Base-by-base conservation (phyloP, 805 yeast species). In the Kuraishia borneana region DNA sequence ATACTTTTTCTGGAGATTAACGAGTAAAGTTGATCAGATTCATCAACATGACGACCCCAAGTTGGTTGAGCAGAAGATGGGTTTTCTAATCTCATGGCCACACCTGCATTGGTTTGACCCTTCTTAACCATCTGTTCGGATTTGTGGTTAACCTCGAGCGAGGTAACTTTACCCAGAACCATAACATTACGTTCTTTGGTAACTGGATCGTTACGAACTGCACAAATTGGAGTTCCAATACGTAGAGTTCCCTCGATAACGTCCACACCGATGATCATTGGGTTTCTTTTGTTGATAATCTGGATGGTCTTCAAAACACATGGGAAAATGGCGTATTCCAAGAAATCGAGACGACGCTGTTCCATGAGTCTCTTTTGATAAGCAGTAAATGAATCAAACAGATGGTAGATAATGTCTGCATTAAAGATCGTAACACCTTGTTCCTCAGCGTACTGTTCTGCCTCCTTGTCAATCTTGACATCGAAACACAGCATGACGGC, bases 401-500 rank as follows among this genome's bases (percentile, higher is more conserved):
- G 68, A 57, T 92, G 99, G 60, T 92, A 92, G 52, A 92, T 92
- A 58, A 92, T 76, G 51, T 92, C 96, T 31, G 98, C 98, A 51
- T 82, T 83, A 76, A 92, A 92, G 44, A 92, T 80, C 58, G 76
- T 83, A 53, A 92, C 72, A 41, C 88, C 83, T 51, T 89, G 89
- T 57, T 92, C 96, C 41, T 73, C 81, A 32, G 99, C 99, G 46
- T 88, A 92, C 51, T 85, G 96, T 61, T 92, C 96, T 34, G 99
- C 99, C 60, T 92, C 99, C 59, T 83, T 89, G 60, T 92, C 99
- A 37, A 92, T 68, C 61, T 82, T 85, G 37, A 92, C 98, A 69
- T 92, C 99, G 61, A 92, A 92, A 73, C 97, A 89, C 44, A 92
- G 68, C 98, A 92, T 89, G n/a, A 89, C 82, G 2, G 99, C 98